Evolutionary conservation across 345 rosid species (phyloP).

Genomic region (Euphorbia lathyris): DNA sequence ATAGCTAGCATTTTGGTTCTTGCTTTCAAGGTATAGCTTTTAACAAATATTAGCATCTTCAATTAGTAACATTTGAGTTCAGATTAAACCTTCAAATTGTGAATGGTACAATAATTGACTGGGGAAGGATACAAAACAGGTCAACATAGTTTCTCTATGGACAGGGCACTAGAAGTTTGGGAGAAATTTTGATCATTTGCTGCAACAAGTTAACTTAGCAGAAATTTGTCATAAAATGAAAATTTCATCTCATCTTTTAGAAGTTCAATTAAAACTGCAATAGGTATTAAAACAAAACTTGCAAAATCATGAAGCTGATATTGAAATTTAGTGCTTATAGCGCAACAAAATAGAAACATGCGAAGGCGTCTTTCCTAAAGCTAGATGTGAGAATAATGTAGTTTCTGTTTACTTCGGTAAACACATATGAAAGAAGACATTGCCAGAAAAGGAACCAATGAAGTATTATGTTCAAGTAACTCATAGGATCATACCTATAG

Average conservation of each 20-base stretch:
- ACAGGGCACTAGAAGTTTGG: background rate
- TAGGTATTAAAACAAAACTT: background rate
- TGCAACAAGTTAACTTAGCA: background rate
- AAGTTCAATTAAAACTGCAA: background rate
- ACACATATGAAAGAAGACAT: background rate
- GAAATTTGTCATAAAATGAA: background rate
- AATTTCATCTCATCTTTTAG: background rate
- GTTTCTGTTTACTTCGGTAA: background rate
- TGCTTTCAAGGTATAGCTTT: background rate
- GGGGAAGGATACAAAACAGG: background rate
- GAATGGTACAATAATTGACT: background rate
- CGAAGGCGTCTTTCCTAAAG: background rate
- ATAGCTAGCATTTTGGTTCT: background rate
- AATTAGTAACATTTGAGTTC: no score
- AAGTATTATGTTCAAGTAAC: background rate
- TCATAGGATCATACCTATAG: constrained; percentile 43
- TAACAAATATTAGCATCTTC: background rate
- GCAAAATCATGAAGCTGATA: background rate
- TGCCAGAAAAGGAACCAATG: background rate
- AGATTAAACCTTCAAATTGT: background rate
- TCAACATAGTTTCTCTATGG: background rate
- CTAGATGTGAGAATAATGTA: background rate
- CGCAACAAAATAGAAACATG: background rate
- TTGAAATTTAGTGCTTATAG: background rate
- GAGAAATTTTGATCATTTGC: background rate